phyloP scores from a whole-genome alignment of 2,329 filamentous ascomycete species.

The Onygenales sp. region DNA sequence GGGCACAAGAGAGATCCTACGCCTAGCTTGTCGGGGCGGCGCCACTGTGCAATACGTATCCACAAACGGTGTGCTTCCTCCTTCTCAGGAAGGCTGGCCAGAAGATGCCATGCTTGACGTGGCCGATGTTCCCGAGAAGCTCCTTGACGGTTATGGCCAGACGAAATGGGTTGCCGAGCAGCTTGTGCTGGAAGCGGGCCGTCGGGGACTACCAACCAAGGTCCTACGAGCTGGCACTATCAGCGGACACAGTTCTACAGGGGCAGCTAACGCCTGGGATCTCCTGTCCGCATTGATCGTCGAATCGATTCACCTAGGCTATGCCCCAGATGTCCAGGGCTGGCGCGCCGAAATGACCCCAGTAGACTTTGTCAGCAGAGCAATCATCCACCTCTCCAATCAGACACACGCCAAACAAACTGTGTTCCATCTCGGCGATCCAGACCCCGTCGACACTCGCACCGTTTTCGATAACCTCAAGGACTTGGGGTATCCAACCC shows the following conservation, averaged over 20 bases:
- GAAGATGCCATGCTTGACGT: constrained; percentile 60
- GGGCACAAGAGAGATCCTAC: constrained; percentile 68
- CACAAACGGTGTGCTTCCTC: constrained; percentile 69
- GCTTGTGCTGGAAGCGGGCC: constrained; percentile 59
- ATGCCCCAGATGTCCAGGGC: constrained; percentile 58
- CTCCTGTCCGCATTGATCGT: constrained; percentile 66
- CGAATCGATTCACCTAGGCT: constrained; percentile 65
- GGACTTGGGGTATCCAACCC: constrained; percentile 61
- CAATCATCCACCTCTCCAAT: constrained; percentile 61
- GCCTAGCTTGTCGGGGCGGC: constrained; percentile 56
- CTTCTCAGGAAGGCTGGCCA: constrained; percentile 59
- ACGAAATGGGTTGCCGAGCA: constrained; percentile 76
- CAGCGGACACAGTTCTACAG: constrained; percentile 64
- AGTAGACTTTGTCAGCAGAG: constrained; percentile 68
- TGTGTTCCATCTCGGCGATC: constrained; percentile 66
- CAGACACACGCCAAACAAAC: constrained; percentile 50
- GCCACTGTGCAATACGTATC: constrained; percentile 71
- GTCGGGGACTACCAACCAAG: constrained; percentile 59
- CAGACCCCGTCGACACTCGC: constrained; percentile 57
- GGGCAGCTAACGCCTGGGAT: constrained; percentile 70
- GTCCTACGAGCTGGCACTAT: constrained; percentile 69
- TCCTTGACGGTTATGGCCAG: constrained; percentile 66
- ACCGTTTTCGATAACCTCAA: constrained; percentile 55
- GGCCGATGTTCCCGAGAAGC: constrained; percentile 58
- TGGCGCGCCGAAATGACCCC: constrained; percentile 81